Conservation (phyloP, 164 flowering plant genomes). For the Sedum album region DNA sequence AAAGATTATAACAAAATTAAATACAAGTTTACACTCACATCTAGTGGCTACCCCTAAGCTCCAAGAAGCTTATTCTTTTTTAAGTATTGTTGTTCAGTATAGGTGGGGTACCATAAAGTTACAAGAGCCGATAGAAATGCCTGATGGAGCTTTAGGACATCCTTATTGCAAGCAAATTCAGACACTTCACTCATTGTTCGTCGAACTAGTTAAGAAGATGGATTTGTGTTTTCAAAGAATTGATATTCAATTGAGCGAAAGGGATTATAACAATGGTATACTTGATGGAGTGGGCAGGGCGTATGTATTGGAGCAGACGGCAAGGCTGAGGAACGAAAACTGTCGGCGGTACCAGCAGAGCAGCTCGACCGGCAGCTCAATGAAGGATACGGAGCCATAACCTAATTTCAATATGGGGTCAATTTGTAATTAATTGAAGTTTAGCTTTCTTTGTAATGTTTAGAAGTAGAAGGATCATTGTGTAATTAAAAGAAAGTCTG, state of each 20-base stretch:
- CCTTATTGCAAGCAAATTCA: constrained; percentile 31
- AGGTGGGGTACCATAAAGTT: constrained; percentile 25
- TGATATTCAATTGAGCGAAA: constrained; percentile 19
- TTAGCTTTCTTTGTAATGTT: too few species aligned
- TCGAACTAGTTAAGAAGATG: constrained; percentile 34
- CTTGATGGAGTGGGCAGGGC: constrained; percentile 22
- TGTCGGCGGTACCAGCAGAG: too few species aligned
- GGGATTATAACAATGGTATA: constrained; percentile 20
- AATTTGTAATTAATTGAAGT: too few species aligned
- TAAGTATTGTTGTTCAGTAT: constrained; percentile 31
- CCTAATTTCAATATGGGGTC: too few species aligned
- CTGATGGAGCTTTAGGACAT: constrained; percentile 13
- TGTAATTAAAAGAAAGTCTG: too few species aligned
- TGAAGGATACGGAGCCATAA: too few species aligned
- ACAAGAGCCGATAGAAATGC: constrained; percentile 20
- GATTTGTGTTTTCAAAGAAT: constrained; percentile 36
- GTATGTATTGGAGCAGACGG: too few species aligned
- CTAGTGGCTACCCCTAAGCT: constrained; percentile 13
- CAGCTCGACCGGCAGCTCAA: too few species aligned
- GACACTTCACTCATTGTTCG: constrained; percentile 27
- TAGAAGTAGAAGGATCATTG: too few species aligned
- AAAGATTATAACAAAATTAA: constrained; percentile 29
- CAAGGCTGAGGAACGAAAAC: too few species aligned
- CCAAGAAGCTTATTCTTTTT: constrained; percentile 31
- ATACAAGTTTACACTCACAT: constrained; percentile 13